phyloP scores from a whole-genome alignment of 1,284 basidiomycete genomes.

The Schizophyllum amplum region DNA sequence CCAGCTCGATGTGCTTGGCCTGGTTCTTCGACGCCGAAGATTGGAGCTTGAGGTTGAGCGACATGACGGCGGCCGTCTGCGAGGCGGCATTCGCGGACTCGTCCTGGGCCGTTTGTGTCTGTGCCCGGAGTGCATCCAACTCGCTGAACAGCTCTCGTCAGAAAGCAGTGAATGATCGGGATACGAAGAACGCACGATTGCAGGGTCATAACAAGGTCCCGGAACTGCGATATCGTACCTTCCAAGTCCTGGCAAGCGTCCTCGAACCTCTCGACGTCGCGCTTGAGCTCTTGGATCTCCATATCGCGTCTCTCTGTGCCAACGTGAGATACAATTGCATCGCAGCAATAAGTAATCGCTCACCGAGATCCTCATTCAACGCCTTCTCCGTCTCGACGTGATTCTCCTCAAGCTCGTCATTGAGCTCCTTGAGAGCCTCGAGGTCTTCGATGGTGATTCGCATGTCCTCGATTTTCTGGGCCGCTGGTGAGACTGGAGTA shows the following conservation, averaged over 20 bases:
- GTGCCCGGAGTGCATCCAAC: slow-evolving; percentile 70
- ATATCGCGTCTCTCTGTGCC: slow-evolving; percentile 61
- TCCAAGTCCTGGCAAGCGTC: slow-evolving; percentile 81
- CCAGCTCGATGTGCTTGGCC: slow-evolving; percentile 80
- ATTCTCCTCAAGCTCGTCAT: slow-evolving; percentile 95
- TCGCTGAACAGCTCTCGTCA: slow-evolving; percentile 43
- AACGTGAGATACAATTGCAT: background rate
- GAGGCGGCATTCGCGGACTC: slow-evolving; percentile 72
- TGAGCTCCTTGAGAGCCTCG: slow-evolving; percentile 92
- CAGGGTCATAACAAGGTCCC: slow-evolving; percentile 61
- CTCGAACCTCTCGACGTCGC: slow-evolving; percentile 63
- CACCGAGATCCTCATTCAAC: slow-evolving; percentile 85
- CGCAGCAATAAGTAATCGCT: slow-evolving; percentile 12
- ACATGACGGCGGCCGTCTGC: slow-evolving; percentile 80
- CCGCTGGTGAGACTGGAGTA: slow-evolving; percentile 1
- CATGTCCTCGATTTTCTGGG: slow-evolving; percentile 94
- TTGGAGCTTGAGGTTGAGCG: slow-evolving; percentile 88
- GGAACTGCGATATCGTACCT: slow-evolving; percentile 81
- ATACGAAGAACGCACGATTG: background rate
- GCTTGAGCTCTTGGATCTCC: slow-evolving; percentile 59
- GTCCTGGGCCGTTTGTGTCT: slow-evolving; percentile 77
- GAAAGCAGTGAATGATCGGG: no score
- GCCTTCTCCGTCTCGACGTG: slow-evolving; percentile 92
- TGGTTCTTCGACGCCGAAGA: slow-evolving; percentile 85
- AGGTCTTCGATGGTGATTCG: slow-evolving; percentile 91